Base-by-base conservation (phyloP, 2,329 filamentous ascomycete species). In the Pestalotiopsis sp. region DNA sequence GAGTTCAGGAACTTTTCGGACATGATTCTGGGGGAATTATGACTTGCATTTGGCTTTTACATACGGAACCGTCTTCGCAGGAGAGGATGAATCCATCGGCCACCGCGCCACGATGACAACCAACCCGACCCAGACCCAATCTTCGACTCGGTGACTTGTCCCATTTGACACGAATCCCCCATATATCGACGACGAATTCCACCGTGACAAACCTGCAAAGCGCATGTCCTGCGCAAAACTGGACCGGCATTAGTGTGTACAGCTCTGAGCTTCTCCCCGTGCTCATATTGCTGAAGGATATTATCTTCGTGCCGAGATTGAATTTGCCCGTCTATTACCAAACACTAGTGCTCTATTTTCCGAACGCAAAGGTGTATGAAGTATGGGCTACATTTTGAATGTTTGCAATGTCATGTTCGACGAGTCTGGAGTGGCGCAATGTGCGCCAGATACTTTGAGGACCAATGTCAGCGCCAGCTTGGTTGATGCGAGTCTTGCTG, bases 331-430 rank as follows among this genome's bases (percentile, higher is more conserved):
- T 82, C 82, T 78, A 90, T 90, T 90, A 91, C 88, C 88, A 91
- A 91, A 88, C 88, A 90, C 85, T 81, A 80, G 80, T 82, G 85
- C 83, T 80, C 74, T 39, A 72, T 63, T 49, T 17, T 70, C 66
- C 74, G 68, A 78, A 75, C 74, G 76, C 76, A 70, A 82, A 79
- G 83, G 87, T 90, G 88, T 86, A 90, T 91, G 88, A 85, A 90
- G 86, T 86, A 82, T 81, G 82, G 86, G 85, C 82, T 80, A 89
- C 86, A 89, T 84, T 67, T 70, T 56, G 63, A 66, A 13, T 39
- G 11, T 20, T 41, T n/a, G 11, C 14, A 59, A 59, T 59, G 56
- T 17, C 57, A 59, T 27, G 57, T 59, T 59, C 36, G 7, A 52
- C 45, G 6, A 52, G 20, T n/a, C 1, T n/a, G 20, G 17, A 52